Percentiles rank a stretch among this genome's conserved stretches.
phyloP scores from a whole-genome alignment of 2,329 filamentous ascomycete species.

The Tolypocladium nubicola region DNA sequence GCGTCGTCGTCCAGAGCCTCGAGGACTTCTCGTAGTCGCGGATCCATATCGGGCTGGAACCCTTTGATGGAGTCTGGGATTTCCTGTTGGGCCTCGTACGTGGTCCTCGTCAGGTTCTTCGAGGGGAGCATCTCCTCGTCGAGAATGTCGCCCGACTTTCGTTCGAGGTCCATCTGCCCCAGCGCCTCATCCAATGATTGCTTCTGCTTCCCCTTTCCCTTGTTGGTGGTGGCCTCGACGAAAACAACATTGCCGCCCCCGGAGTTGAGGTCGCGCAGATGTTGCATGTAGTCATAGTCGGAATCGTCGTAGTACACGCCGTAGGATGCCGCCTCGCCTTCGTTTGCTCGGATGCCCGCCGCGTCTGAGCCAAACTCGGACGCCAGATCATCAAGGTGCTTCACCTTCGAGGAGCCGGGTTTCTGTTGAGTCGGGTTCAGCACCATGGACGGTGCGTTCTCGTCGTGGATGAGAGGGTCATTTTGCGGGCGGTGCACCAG shows the following conservation, averaged over 20 bases:
- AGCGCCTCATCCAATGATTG: slow-evolving; percentile 75
- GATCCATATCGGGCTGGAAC: slow-evolving; percentile 98
- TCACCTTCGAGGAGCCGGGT: slow-evolving; percentile 34
- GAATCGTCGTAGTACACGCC: slow-evolving; percentile 93
- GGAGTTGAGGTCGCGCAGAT: slow-evolving; percentile 76
- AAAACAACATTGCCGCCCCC: slow-evolving; percentile 71
- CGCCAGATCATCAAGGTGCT: slow-evolving; percentile 64
- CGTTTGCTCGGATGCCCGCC: slow-evolving; percentile 65
- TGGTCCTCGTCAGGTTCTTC: slow-evolving; percentile 64
- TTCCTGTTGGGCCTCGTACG: slow-evolving; percentile 89
- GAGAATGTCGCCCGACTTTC: slow-evolving; percentile 47
- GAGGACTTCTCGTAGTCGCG: slow-evolving; percentile 76
- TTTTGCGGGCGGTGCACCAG: slow-evolving; percentile 95
- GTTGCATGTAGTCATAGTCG: slow-evolving; percentile 98
- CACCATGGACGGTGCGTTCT: slow-evolving; percentile 79
- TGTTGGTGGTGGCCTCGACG: slow-evolving; percentile 64
- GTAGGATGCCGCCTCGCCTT: slow-evolving; percentile 90
- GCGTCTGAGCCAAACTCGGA: slow-evolving; percentile 63
- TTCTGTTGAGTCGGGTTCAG: slow-evolving; percentile 55
- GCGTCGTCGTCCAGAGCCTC: slow-evolving; percentile 93
- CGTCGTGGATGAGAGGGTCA: slow-evolving; percentile 93
- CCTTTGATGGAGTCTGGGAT: slow-evolving; percentile 84
- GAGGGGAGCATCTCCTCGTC: slow-evolving; percentile 69
- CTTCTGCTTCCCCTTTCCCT: slow-evolving; percentile 66
- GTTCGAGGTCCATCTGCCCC: slow-evolving; percentile 45